A percentile compares a stretch with the other conserved stretches of the same genome.
These are phyloP conservation scores for Aspergillus melleus DNA, from an alignment of 2,329 filamentous ascomycete genomes.

Conservation along the genomic window DNA sequence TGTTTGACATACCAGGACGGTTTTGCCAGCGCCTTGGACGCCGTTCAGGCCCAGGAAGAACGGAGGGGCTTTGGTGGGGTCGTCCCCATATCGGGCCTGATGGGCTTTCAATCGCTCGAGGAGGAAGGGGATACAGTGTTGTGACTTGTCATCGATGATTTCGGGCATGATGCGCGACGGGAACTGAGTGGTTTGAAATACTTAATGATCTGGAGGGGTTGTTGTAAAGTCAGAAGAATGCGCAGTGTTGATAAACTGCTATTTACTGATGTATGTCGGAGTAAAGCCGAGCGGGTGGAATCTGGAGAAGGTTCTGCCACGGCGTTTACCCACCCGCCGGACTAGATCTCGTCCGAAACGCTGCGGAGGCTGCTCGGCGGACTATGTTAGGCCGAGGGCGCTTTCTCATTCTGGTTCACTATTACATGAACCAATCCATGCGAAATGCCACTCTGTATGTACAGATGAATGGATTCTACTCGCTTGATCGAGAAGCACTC, in stretches of 20 bases:
- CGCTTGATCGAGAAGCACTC: too few relatives aligned
- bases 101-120: constrained; percentile 59
- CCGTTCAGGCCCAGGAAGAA: constrained; percentile 89
- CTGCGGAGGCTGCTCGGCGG: too few relatives aligned
- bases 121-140: constrained; percentile 76
- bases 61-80: constrained; percentile 52
- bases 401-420: too few relatives aligned
- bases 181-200: not conserved
- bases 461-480: too few relatives aligned
- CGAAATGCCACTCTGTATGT: too few relatives aligned
- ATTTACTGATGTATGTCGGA: not conserved
- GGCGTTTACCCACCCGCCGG: not conserved
- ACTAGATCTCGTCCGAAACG: not conserved
- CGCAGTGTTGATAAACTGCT: not conserved
- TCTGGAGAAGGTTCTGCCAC: not conserved
- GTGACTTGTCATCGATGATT: constrained; percentile 75
- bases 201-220: not conserved
- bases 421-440: too few relatives aligned
- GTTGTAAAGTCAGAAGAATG: not conserved
- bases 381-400: not conserved
- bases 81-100: constrained; percentile 41
- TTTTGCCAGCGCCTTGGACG: constrained; percentile 90
- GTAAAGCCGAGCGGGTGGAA: constrained; percentile 1
- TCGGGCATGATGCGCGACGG: constrained; percentile 41
- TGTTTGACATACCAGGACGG: constrained; percentile 66